These are phyloP conservation scores for Serendipita sp. DNA, from an alignment of 768 basidiomycete species.

Conservation along the genomic window DNA sequence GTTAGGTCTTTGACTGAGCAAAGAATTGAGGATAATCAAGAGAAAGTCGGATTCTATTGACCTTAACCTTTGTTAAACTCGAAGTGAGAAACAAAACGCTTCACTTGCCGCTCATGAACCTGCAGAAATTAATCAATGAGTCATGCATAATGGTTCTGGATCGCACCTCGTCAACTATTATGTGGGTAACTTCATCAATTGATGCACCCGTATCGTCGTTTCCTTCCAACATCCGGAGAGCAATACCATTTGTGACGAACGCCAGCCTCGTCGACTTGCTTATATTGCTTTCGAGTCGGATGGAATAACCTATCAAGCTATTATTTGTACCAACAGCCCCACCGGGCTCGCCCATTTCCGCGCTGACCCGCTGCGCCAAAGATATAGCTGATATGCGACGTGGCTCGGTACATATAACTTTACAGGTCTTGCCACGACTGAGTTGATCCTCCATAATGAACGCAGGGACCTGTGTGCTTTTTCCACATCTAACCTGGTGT, in stretches of 20 bases:
- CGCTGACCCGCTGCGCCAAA: slow-evolving; percentile 84
- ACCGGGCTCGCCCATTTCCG: slow-evolving; percentile 74
- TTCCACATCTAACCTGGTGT: slow-evolving; percentile 43
- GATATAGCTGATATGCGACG: slow-evolving; percentile 93
- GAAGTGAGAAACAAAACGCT: background rate
- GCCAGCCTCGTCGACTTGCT: slow-evolving; percentile 61
- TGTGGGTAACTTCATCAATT: slow-evolving; percentile 92
- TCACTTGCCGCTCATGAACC: slow-evolving; percentile 65
- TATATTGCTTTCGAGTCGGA: slow-evolving; percentile 78
- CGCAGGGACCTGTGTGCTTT: slow-evolving; percentile 89
- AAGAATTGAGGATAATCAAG: slow-evolving; percentile 76
- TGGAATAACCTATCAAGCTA: slow-evolving; percentile 87
- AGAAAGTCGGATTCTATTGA: slow-evolving; percentile 94
- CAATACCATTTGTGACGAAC: slow-evolving; percentile 89
- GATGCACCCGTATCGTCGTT: slow-evolving; percentile 61
- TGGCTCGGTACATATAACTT: slow-evolving; percentile 90
- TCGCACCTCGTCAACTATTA: slow-evolving; percentile 83
- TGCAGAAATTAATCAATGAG: slow-evolving; percentile 15
- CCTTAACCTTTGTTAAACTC: background rate
- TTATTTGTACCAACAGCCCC: slow-evolving; percentile 58
- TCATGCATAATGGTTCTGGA: background rate
- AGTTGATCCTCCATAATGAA: slow-evolving; percentile 88
- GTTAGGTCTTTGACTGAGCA: slow-evolving; percentile 59
- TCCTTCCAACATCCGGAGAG: slow-evolving; percentile 89
- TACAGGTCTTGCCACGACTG: slow-evolving; percentile 64